Percentiles rank a stretch among this genome's conserved stretches.
Conservation (phyloP, 108 stramenopile species). For the Poteriospumella lacustris region DNA sequence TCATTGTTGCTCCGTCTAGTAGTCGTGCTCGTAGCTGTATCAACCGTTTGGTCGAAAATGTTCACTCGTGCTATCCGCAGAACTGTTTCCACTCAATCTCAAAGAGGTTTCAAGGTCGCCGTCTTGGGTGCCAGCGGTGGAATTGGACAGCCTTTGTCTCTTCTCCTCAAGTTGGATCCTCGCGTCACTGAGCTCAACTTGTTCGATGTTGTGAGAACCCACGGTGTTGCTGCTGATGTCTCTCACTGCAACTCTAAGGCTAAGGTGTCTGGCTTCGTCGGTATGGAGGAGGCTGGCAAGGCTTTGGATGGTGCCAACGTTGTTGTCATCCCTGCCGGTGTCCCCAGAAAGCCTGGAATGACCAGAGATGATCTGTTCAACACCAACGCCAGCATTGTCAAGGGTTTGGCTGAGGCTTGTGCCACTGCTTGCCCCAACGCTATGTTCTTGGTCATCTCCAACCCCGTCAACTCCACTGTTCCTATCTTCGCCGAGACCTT, state of each 20-base stretch:
- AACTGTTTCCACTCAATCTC: too few species aligned
- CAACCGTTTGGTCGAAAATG: too few species aligned
- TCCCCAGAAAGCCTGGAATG: conserved; percentile 94
- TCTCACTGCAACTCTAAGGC: conserved; percentile 63
- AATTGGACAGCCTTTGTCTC: conserved; percentile 94
- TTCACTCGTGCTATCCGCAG: neutral
- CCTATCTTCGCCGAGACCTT: conserved; percentile 97
- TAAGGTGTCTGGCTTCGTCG: conserved; percentile 49
- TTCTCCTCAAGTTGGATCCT: conserved; percentile 86
- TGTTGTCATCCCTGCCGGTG: conserved; percentile 98
- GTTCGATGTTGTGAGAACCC: conserved; percentile 65
- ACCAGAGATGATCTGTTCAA: conserved; percentile 93
- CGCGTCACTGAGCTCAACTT: conserved; percentile 65
- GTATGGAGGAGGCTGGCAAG: conserved; percentile 43
- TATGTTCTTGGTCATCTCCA: conserved; percentile 91
- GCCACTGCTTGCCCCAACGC: conserved; percentile 91
- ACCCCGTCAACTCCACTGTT: conserved; percentile 99
- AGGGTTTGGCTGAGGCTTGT: conserved; percentile 86
- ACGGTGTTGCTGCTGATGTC: conserved; percentile 96
- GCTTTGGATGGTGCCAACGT: conserved; percentile 74
- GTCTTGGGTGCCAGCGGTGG: conserved; percentile 55
- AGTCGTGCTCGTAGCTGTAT: neutral
- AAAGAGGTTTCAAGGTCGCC: conserved; percentile 33
- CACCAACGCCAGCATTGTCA: conserved; percentile 89
- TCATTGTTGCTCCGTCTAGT: neutral